Base-by-base conservation (phyloP, 1,284 basidiomycete species). In the Cutaneotrichosporon sp. region DNA sequence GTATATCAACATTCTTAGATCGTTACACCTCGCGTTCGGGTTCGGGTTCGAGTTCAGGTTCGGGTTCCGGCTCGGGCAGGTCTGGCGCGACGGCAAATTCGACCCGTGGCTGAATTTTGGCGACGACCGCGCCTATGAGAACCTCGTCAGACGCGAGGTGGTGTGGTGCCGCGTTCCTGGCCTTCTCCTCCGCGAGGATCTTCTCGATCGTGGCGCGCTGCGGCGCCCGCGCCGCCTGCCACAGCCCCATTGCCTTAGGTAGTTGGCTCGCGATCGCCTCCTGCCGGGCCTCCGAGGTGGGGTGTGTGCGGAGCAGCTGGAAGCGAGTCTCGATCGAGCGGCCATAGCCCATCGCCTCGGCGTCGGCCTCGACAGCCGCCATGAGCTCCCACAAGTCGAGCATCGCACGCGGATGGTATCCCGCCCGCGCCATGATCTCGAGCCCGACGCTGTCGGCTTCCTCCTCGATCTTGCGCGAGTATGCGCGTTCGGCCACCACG, bases 381-480 rank as follows among this genome's bases (percentile, higher is more conserved):
- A 85, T 80, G 6, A 84, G 72, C 52, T 82, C 80, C 84, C 84
- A 85, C 18, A 85, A 71, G 59, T 81, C 80, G 11, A 81, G 60
- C 26, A 82, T 81, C 0, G 77, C 80, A 5, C 81, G 72, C 8
- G 84, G 83, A 67, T 84, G 79, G 64, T 83, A 84, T n/a, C 82
- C 82, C 10, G 82, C 82, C 38, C 72, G 69, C 5, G 82, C 80
- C 81, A 83, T 82, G 61, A 82, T 74, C 74, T 82, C 74, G 13
- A 85, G 70, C 3, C 84, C 83, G 1, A 85, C 78, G 11, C 77
- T 71, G 63, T 85, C 84, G 1, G 84, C 84, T 68, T 85, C 84
- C 69, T 78, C 78, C 69, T 85, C 83, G 18, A 85, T 70, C 70
- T 84, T 84, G 46, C 83, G 76, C 30, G 82, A 83, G 66, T 81